Base-by-base conservation (phyloP, 2,329 filamentous ascomycete genomes). In the Neonectria hederae region DNA sequence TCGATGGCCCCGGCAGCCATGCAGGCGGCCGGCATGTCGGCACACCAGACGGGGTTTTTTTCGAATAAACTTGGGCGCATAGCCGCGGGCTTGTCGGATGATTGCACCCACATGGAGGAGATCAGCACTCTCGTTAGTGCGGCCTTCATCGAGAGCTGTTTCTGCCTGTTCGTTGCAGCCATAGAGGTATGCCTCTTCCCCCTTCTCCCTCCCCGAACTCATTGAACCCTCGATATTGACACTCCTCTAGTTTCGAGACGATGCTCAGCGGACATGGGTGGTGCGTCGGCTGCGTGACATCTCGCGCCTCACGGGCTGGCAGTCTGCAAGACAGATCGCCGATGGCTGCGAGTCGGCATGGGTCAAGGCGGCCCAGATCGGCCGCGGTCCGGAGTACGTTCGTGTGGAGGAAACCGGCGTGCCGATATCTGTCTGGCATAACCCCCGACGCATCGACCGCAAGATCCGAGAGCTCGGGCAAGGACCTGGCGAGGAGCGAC, bases 1-100 rank as follows among this genome's bases (percentile, higher is more conserved):
- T 87, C 87, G 24, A 97, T 97, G 94, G 95, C 94, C 0, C 93
- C 95, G 0, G 90, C 94, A 9, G 92, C 94, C 38, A 94, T 97
- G 88, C 87, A 94, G 72, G 94, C 96, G 3, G 93, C 93, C 0
- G 91, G 90, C 8, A 85, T 97, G 67, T 89, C 92, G 10, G 93
- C 93, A 0, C 82, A 82, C 14, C 87, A 91, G 54, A 97, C 95
- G 1, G 87, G 85, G 3, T 81, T 81, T 0, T 92, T 89, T 77
- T 92, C 94, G 1, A 89, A 89, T 65, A 85, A 90, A 67, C 89
- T 97, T 63, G 94, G 93, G 8, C 89, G 91, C 22, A 95, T 98
- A 60, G 87, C 89, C 2, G 92, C 92, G 0, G 94, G 94, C 0
- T 77, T 92, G 48, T 83, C 85, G 13, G 86, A 88, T 51, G 84